Evolutionary conservation across 306 rosid species (phyloP).

Genomic region (Acacia acuminata): DNA sequence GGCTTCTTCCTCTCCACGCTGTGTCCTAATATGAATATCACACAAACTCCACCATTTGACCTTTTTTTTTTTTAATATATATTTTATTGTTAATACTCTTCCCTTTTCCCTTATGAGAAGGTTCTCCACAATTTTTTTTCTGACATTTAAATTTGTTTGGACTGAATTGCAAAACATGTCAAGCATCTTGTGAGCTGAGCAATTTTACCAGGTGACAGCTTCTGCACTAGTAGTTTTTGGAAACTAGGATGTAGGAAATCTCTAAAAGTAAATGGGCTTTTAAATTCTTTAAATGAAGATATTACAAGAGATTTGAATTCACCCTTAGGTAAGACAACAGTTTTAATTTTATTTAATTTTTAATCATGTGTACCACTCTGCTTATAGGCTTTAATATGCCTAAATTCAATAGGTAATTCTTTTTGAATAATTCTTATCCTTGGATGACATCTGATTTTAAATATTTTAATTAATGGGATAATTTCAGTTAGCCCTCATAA

Average conservation of each 20-base stretch:
- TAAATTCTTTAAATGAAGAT: not conserved
- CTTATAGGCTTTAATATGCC: too few species aligned
- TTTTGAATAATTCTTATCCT: not conserved
- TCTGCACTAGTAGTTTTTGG: not conserved
- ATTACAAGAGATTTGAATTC: not conserved
- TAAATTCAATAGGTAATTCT: too few species aligned
- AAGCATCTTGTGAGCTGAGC: not conserved
- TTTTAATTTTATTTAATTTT: too few species aligned
- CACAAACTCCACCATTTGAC: not conserved
- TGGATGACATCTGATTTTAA: not conserved
- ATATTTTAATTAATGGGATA: too few species aligned
- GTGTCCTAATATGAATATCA: too few species aligned
- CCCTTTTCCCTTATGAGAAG: not conserved
- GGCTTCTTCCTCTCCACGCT: slow-evolving; percentile 14
- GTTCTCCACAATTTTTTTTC: not conserved
- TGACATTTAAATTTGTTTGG: not conserved
- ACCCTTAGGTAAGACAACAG: not conserved
- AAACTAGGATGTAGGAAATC: not conserved
- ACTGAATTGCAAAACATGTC: not conserved
- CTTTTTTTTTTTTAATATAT: not conserved
- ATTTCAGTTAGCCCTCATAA: too few species aligned
- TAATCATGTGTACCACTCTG: not conserved
- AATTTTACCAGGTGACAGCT: too few species aligned
- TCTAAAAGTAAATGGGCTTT: not conserved
- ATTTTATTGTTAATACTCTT: not conserved